Evolutionary conservation across 1,139 yeast genomes (phyloP).

Genomic region (Lizanozyma gosingica): DNA sequence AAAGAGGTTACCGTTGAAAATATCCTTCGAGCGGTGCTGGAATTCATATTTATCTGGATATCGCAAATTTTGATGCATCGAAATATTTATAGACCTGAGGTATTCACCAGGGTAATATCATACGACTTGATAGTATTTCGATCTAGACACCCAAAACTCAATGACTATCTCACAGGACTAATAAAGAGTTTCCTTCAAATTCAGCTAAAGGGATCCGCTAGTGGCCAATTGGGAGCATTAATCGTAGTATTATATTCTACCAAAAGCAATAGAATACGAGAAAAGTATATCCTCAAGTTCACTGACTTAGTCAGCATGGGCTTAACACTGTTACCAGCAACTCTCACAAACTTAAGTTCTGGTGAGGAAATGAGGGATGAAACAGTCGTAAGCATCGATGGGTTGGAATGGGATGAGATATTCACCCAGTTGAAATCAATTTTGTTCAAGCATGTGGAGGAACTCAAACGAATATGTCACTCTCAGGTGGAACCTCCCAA

Average conservation of each 20-base stretch:
- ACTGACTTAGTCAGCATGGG: constrained; percentile 14
- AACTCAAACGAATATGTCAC: constrained; percentile 11
- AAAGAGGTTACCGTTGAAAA: neutral
- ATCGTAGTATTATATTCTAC: constrained; percentile 5
- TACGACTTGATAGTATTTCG: too few species aligned
- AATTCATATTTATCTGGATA: neutral
- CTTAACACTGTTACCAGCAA: constrained; percentile 5
- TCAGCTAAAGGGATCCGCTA: neutral
- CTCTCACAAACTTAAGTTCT: constrained; percentile 2
- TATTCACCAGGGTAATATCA: neutral
- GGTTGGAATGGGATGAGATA: constrained; percentile 25
- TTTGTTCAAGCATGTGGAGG: constrained; percentile 24
- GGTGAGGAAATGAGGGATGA: constrained; percentile 1
- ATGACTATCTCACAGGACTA: neutral
- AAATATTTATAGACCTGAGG: neutral
- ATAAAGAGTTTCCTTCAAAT: neutral
- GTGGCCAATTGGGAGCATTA: neutral
- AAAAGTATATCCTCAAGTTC: constrained; percentile 22
- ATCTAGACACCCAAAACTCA: neutral
- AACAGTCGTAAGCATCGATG: constrained; percentile 16
- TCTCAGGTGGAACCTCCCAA: constrained; percentile 5
- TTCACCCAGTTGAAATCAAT: constrained; percentile 23
- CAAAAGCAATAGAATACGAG: constrained; percentile 11
- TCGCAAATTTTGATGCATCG: neutral
- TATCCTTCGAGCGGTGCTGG: neutral